These are phyloP conservation scores for Pseudogymnoascus verrucosus DNA, from an alignment of 2,329 filamentous ascomycete genomes.

Conservation along the genomic window DNA sequence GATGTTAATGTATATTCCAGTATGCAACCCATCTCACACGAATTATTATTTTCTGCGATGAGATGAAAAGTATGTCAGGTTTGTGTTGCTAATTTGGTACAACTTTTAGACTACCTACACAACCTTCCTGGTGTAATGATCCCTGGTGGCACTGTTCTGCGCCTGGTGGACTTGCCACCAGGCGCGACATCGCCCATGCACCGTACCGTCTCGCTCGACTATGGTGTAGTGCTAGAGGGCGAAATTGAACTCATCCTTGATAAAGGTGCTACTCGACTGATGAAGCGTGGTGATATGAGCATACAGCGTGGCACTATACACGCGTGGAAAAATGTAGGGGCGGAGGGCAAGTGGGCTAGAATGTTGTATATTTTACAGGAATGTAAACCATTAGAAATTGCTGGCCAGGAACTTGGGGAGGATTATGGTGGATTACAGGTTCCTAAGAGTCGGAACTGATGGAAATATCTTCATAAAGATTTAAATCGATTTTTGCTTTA, in stretches of 20 bases:
- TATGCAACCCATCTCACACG: not conserved
- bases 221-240: constrained; percentile 23
- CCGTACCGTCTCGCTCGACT: constrained; percentile 21
- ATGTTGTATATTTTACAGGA: constrained; percentile 23
- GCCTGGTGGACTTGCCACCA: constrained; percentile 21
- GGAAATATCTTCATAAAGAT: not conserved
- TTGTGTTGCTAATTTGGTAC: not conserved
- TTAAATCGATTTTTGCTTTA: not conserved
- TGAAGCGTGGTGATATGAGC: constrained; percentile 19
- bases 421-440: constrained; percentile 16
- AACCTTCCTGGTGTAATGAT: constrained; percentile 14
- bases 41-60: not conserved
- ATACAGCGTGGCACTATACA: constrained; percentile 24
- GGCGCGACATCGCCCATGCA: constrained; percentile 20
- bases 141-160: constrained; percentile 18
- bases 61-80: not conserved
- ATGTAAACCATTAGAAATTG: constrained; percentile 13
- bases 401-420: constrained; percentile 16
- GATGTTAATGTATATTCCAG: constrained; percentile 15
- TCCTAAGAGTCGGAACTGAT: not conserved
- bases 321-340: constrained; percentile 22
- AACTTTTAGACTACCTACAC: constrained; percentile 10
- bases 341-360: constrained; percentile 16
- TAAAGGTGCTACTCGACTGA: constrained; percentile 15
- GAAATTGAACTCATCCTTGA: constrained; percentile 21